phyloP scores from a whole-genome alignment of 768 basidiomycete species.

The Galerina marginata region DNA sequence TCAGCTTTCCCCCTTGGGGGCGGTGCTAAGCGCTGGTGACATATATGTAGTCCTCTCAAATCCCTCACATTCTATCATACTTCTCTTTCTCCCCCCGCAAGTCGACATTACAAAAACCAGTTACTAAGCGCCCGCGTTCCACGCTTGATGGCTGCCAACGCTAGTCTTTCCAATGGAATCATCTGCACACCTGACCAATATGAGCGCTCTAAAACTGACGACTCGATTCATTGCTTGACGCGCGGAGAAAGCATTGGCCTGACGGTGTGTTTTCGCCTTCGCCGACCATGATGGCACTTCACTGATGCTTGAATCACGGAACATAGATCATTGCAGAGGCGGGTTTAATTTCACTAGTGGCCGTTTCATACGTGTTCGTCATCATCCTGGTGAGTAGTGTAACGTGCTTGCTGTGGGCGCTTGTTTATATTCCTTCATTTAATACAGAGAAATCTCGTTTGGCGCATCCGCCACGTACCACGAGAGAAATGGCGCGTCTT shows the following conservation, averaged over 20 bases:
- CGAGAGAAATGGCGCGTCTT: constrained; percentile 31
- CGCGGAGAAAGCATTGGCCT: constrained; percentile 42
- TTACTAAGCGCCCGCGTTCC: too few relatives aligned
- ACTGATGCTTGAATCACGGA: neutral
- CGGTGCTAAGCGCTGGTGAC: too few relatives aligned
- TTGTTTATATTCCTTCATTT: neutral
- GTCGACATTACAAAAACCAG: too few relatives aligned
- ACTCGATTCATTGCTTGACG: constrained; percentile 30
- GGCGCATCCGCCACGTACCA: constrained; percentile 26
- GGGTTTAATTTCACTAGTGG: constrained; percentile 38
- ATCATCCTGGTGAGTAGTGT: constrained; percentile 33
- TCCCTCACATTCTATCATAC: too few relatives aligned
- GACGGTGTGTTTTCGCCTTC: constrained; percentile 29
- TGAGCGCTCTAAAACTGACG: neutral
- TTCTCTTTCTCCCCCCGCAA: too few relatives aligned
- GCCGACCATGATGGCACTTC: neutral
- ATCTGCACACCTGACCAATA: constrained; percentile 12
- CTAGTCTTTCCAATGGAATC: neutral
- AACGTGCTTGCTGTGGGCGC: neutral
- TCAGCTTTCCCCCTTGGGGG: too few relatives aligned
- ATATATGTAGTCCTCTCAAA: too few relatives aligned
- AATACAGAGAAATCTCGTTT: constrained; percentile 32
- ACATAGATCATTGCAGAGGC: constrained; percentile 38
- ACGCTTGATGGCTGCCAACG: neutral
- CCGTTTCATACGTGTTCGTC: constrained; percentile 37